These are phyloP conservation scores for Ganoderma boninense DNA, from an alignment of 1,284 basidiomycete species.

Conservation along the genomic window DNA sequence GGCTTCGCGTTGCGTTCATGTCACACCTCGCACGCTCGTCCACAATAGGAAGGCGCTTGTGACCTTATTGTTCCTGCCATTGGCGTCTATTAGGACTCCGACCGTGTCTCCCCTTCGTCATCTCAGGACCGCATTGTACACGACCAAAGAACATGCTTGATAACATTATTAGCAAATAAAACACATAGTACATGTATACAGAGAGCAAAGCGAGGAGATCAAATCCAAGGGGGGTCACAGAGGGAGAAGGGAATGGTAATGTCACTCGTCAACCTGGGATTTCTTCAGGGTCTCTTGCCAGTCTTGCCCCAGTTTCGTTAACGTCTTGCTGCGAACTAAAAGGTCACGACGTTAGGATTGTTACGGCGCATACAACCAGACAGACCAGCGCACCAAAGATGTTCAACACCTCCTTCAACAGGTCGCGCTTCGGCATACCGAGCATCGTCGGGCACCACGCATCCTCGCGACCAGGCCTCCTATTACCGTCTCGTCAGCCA, in stretches of 20 bases:
- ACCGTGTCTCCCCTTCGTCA: not conserved
- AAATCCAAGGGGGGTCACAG: not conserved
- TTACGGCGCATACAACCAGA: not conserved
- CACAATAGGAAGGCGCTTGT: constrained; percentile 4
- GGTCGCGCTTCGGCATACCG: constrained; percentile 79
- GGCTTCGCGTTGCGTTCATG: constrained; percentile 1
- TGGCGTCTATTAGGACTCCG: not conserved
- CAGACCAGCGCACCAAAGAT: constrained; percentile 67
- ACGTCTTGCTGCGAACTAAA: constrained; percentile 74
- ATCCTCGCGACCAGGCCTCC: constrained; percentile 71
- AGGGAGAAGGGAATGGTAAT: not conserved
- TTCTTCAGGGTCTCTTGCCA: constrained; percentile 83
- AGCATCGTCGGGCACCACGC: constrained; percentile 72
- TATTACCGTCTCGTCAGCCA: constrained; percentile 39
- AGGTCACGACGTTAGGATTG: constrained; percentile 1
- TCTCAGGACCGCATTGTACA: not conserved
- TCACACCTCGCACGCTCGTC: constrained; percentile 11
- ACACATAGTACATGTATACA: constrained; percentile 2
- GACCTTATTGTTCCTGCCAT: not conserved
- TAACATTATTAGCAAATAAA: constrained; percentile 11
- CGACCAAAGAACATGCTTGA: not conserved
- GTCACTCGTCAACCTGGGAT: constrained; percentile 51
- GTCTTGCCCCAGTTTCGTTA: constrained; percentile 75
- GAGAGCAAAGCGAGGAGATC: not conserved
- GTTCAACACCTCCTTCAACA: constrained; percentile 80